Base-by-base conservation (phyloP, 1,284 basidiomycete genomes). In the Leucocoprinus gongylophorus region DNA sequence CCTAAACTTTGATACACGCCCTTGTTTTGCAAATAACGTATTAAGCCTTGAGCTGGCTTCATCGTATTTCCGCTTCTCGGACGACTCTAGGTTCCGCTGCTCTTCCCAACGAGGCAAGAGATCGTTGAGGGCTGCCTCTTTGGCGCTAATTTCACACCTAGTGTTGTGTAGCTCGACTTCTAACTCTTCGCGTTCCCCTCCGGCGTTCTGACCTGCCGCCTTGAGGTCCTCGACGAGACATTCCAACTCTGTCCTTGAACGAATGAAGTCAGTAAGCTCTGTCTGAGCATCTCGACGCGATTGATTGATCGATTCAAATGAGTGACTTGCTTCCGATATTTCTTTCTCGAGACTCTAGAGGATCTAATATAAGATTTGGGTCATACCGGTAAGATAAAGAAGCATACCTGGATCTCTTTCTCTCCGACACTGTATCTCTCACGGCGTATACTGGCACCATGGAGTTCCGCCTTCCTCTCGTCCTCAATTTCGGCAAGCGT, bases 11-110 rank as follows among this genome's bases (percentile, higher is more conserved):
- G 83, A 80, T 23, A 87, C 74, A 26, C 95, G 86, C 1, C 92
- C 92, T 64, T 91, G 91, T 64, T 97, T 97, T 7, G 88, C 84
- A 62, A 87, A 91, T 1, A 97, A 71, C 0, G 85, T 81, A 1
- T 79, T 75, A 2, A 97, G 71, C 46, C 76, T 77, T 0, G 87
- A 83, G 46, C 79, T 79, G 0, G 83, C 82, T 38, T 84, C 80
- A 55, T 93, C 91, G 57, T 95, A 75, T 21, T 71, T 77, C 50
- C 82, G 75, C 64, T 83, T 85, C 63, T 88, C 83, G n/a, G 75
- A 72, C 18, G 71, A 70, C 63, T 93, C 89, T 39, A 72, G 70
- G 0, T 67, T 58, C 41, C 80, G 69, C 53, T 78, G 69, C 52
- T 76, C 64, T 60, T 79, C 76, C 79, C 88, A 92, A 45, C 80